Base-by-base conservation (phyloP, 768 basidiomycete genomes). In the Rhodocollybia butyracea region DNA sequence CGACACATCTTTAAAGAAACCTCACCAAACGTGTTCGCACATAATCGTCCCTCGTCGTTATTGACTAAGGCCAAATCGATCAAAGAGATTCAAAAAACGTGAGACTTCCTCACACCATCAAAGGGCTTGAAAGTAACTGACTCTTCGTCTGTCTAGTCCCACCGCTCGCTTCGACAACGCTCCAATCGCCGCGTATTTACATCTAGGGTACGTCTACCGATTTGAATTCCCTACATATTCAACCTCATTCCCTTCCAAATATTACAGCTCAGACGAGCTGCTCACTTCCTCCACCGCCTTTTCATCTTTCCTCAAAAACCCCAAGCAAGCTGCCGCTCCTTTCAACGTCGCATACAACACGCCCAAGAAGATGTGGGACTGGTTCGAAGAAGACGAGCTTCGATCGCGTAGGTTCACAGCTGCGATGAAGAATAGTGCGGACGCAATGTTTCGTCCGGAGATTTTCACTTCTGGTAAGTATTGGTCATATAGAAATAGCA, bases 311-410 rank as follows among this genome's bases (percentile, higher is more conserved):
- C 24, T 69, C 6, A 56, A 60, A 19, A 57, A 66, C 32, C 41
- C 30, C n/a, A 15, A 26, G 15, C 13, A 24, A 34, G 58, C 57
- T n/a, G 54, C 59, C 12, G 55, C 63, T 5, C 56, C 68, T 0
- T 66, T 68, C 59, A 68, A 65, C 43, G 46, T 62, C 12, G 70
- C 66, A 6, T 61, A 61, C 43, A 60, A 66, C 6, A 64, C 63
- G 32, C 41, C 58, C 0, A 46, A 57, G 38, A 59, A 63, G 13
- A 53, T 66, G 45, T 74, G 66, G 63, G 68, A 70, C 11, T 71
- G 68, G 67, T 68, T 63, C 38, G 65, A 70, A 22, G 54, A 66
- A 38, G 73, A 74, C 46, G 65, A 60, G 50, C 58, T 50, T 32
- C 54, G 63, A 5, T 51, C 64, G 15, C 56, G 61, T 8, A 65